These are phyloP conservation scores for Trapa incisa DNA, from an alignment of 345 rosid genomes.

Conservation along the genomic window DNA sequence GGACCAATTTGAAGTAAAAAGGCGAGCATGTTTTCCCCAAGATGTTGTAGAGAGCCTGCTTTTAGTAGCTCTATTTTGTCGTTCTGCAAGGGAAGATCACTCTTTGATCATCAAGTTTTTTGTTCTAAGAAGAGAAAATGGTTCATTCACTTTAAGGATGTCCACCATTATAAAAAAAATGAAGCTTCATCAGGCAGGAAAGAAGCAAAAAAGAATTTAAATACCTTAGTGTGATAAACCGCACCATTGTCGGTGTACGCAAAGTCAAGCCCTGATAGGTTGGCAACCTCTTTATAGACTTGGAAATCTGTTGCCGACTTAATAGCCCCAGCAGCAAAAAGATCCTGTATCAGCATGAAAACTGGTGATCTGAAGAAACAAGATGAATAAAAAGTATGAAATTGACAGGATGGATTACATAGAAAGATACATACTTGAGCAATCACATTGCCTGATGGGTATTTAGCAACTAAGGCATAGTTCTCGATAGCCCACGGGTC, in stretches of 20 bases:
- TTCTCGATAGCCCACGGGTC: conserved; percentile 82
- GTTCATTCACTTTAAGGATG: neutral
- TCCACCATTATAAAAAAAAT: neutral
- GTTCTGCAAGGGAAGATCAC: conserved; percentile 36
- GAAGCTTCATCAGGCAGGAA: neutral
- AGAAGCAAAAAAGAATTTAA: neutral
- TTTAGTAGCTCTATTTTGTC: conserved; percentile 81
- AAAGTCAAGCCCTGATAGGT: conserved; percentile 96
- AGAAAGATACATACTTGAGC: conserved; percentile 46
- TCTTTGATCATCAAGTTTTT: neutral
- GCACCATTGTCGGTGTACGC: conserved; percentile 72
- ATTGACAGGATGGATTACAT: neutral
- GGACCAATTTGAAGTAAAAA: conserved; percentile 64
- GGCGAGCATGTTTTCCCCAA: conserved; percentile 92
- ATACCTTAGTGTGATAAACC: conserved; percentile 92
- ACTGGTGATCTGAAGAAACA: neutral
- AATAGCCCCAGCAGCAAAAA: conserved; percentile 60
- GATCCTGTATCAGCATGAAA: conserved; percentile 48
- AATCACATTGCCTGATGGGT: conserved; percentile 66
- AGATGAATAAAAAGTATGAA: neutral
- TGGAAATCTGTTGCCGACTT: conserved; percentile 89
- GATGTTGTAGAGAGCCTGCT: conserved; percentile 94
- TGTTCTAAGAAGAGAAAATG: neutral
- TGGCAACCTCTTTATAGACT: conserved; percentile 78
- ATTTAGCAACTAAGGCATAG: conserved; percentile 71